A percentile compares a stretch with the other conserved stretches of the same genome.
Conservation (phyloP, 257 asterid genomes). For the Penstemon barbatus region DNA sequence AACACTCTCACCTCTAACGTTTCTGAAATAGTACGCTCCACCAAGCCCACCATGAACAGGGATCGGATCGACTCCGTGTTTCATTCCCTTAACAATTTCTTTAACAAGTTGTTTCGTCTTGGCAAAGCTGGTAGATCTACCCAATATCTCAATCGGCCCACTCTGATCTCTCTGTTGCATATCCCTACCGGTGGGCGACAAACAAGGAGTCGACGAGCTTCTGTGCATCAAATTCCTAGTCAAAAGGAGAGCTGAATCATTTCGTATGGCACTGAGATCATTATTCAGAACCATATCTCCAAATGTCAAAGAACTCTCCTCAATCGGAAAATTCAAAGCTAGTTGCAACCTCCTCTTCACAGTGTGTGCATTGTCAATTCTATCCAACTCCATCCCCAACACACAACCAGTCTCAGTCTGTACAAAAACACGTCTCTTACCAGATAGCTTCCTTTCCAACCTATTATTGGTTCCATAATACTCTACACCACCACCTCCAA, state of each 20-base stretch:
- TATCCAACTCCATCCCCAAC: conserved; percentile 89
- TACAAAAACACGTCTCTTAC: conserved; percentile 83
- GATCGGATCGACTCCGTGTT: conserved; percentile 79
- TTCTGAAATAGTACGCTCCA: conserved; percentile 87
- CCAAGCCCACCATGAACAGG: conserved; percentile 91
- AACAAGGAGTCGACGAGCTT: conserved; percentile 96
- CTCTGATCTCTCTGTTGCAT: conserved; percentile 79
- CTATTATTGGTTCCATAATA: conserved; percentile 57
- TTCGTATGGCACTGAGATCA: conserved; percentile 82
- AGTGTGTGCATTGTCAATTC: conserved; percentile 85
- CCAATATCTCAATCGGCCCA: conserved; percentile 83
- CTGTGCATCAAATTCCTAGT: conserved; percentile 81
- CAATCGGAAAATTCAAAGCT: conserved; percentile 77
- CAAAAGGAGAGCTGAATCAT: conserved; percentile 79
- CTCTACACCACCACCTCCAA: conserved; percentile 54
- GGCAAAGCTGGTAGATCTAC: conserved; percentile 50
- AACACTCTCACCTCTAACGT: conserved; percentile 77
- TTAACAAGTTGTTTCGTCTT: conserved; percentile 67
- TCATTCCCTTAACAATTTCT: conserved; percentile 79
- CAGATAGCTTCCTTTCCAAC: conserved; percentile 61
- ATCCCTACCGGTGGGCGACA: conserved; percentile 89
- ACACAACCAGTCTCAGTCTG: conserved; percentile 92
- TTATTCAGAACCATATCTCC: conserved; percentile 87
- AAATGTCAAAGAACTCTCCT: conserved; percentile 86
- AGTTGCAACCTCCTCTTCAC: conserved; percentile 88